Conservation (phyloP, 2,329 filamentous ascomycete species). For the Tolypocladium guangdongense region DNA sequence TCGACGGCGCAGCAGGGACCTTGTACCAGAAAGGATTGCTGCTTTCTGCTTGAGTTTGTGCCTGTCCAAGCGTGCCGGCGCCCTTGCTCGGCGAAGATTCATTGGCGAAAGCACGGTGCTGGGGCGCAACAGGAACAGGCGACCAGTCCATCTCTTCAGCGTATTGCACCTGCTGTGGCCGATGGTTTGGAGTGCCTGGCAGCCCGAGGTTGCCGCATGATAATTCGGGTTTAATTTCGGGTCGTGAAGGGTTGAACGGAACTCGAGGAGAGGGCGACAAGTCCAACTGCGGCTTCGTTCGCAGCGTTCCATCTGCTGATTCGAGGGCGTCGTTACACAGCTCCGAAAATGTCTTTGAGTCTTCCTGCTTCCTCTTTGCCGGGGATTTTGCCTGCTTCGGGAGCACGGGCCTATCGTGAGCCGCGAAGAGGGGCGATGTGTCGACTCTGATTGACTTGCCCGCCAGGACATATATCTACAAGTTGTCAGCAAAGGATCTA, state of each 20-base stretch:
- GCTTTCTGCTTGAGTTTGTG: slow-evolving; percentile 28
- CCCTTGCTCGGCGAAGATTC: slow-evolving; percentile 26
- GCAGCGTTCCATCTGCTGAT: slow-evolving; percentile 7
- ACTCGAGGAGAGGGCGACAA: slow-evolving; percentile 8
- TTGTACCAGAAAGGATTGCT: slow-evolving; percentile 55
- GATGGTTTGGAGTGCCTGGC: slow-evolving; percentile 8
- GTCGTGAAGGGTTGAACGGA: not conserved
- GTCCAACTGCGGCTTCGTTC: slow-evolving; percentile 5
- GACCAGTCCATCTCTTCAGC: slow-evolving; percentile 66
- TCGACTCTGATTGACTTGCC: slow-evolving; percentile 42
- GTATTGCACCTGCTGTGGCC: slow-evolving; percentile 19
- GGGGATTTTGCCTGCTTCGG: slow-evolving; percentile 13
- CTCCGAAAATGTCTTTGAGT: slow-evolving; percentile 33
- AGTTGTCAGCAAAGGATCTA: slow-evolving; percentile 10
- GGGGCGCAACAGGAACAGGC: slow-evolving; percentile 49
- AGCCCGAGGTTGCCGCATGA: slow-evolving; percentile 6
- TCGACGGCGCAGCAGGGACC: slow-evolving; percentile 56
- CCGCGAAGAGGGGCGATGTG: slow-evolving; percentile 40
- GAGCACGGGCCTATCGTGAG: slow-evolving; percentile 11
- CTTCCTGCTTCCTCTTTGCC: slow-evolving; percentile 16
- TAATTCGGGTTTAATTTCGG: slow-evolving; percentile 2
- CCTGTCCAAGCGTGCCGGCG: slow-evolving; percentile 33
- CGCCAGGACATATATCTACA: slow-evolving; percentile 33
- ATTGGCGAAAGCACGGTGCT: slow-evolving; percentile 43
- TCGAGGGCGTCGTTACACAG: slow-evolving; percentile 22